Conservation (phyloP, 768 basidiomycete species). For the Lyophyllum atratum region DNA sequence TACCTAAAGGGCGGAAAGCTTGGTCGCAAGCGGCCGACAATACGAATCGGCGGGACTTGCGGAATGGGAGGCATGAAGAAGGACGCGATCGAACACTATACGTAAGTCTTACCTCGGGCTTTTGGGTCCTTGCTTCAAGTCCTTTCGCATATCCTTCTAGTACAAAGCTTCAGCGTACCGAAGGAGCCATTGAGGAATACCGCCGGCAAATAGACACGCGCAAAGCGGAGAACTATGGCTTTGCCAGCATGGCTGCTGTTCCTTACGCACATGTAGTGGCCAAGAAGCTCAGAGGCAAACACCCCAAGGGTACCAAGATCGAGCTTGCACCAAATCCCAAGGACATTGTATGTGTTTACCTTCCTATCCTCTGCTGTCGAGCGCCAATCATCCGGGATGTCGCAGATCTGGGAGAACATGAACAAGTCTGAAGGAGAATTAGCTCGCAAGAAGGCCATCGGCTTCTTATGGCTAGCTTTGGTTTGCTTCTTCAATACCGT, state of each 20-base stretch:
- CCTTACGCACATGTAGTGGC: conserved; percentile 89
- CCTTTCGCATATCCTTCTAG: conserved; percentile 28
- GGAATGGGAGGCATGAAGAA: conserved; percentile 83
- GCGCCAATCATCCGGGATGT: background rate
- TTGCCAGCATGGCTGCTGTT: conserved; percentile 87
- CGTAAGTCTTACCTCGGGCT: conserved; percentile 48
- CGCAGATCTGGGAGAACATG: conserved; percentile 90
- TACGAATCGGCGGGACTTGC: conserved; percentile 75
- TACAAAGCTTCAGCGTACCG: conserved; percentile 62
- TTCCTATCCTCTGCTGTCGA: conserved; percentile 13
- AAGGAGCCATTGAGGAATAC: conserved; percentile 71
- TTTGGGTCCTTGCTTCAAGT: background rate
- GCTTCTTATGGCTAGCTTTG: conserved; percentile 74
- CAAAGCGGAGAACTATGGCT: conserved; percentile 88
- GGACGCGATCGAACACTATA: conserved; percentile 95
- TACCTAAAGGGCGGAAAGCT: conserved; percentile 86
- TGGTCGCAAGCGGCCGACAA: conserved; percentile 78
- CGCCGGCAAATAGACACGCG: conserved; percentile 70
- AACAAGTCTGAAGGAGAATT: conserved; percentile 69
- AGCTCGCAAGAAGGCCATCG: conserved; percentile 65
- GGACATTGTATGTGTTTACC: conserved; percentile 64
- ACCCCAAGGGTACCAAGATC: conserved; percentile 71
- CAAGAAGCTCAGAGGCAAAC: conserved; percentile 64
- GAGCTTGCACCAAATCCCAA: conserved; percentile 85
- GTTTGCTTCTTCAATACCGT: conserved; percentile 96